phyloP scores from a whole-genome alignment of 2,329 filamentous ascomycete genomes.

The Pseudogymnoascus sp. region DNA sequence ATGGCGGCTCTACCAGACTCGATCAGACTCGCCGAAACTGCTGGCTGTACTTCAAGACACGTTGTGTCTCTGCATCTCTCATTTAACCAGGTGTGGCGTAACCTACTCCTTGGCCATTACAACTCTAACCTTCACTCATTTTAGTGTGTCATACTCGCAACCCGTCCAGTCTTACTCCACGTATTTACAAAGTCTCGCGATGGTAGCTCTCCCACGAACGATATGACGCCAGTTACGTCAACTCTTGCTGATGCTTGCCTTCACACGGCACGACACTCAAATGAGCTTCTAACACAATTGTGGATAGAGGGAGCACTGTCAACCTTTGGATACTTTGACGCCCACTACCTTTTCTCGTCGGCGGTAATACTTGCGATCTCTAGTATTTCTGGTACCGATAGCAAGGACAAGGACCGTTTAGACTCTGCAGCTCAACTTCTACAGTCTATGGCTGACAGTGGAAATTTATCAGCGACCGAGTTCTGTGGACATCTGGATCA shows the following conservation, averaged over 20 bases:
- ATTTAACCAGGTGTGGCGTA: background rate
- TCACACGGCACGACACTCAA: conserved; percentile 39
- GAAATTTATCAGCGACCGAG: conserved; percentile 37
- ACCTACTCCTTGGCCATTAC: background rate
- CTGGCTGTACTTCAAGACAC: conserved; percentile 28
- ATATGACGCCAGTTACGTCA: conserved; percentile 22
- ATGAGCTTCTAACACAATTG: conserved; percentile 35
- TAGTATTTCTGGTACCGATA: conserved; percentile 31
- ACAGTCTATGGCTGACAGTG: conserved; percentile 33
- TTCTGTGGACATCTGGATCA: conserved; percentile 36
- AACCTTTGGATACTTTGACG: conserved; percentile 42
- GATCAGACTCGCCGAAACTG: conserved; percentile 28
- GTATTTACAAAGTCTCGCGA: background rate
- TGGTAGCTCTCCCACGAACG: background rate
- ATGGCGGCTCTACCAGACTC: conserved; percentile 30
- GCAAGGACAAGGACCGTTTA: conserved; percentile 36
- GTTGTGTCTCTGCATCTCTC: background rate
- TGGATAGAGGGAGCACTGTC: conserved; percentile 43
- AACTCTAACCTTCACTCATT: background rate
- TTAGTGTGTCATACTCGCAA: background rate
- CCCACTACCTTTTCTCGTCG: conserved; percentile 42
- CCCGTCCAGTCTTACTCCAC: background rate
- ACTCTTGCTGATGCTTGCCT: conserved; percentile 40
- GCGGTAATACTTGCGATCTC: conserved; percentile 40
- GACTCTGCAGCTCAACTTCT: conserved; percentile 35